Percentiles rank a stretch among this genome's conserved stretches.
Evolutionary conservation across 1,284 basidiomycete species (phyloP).

Genomic region (Ustilago sp.): DNA sequence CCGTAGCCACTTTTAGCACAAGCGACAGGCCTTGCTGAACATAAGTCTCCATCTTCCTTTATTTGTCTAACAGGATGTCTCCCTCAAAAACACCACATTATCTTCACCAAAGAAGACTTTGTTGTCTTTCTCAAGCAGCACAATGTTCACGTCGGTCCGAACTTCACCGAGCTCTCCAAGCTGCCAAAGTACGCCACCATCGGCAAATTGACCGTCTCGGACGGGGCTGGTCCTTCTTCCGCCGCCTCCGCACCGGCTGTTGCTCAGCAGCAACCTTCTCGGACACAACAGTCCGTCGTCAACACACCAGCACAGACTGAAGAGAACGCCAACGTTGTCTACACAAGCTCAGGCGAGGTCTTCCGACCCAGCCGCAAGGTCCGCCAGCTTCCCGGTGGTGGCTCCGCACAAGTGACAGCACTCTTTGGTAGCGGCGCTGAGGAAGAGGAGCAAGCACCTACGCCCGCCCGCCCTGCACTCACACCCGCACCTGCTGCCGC

Average conservation of each 20-base stretch:
- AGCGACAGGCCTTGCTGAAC: neutral
- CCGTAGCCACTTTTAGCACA: neutral
- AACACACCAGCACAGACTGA: constrained; percentile 5
- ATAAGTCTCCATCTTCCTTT: neutral
- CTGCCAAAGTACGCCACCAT: constrained; percentile 61
- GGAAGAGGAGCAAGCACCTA: constrained; percentile 29
- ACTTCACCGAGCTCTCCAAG: constrained; percentile 57
- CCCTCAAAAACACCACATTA: constrained; percentile 52
- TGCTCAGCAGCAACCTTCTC: constrained; percentile 11
- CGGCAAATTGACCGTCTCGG: constrained; percentile 46
- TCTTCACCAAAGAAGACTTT: constrained; percentile 62
- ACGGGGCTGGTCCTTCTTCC: constrained; percentile 28
- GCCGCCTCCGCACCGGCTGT: constrained; percentile 11
- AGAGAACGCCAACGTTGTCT: constrained; percentile 39
- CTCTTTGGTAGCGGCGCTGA: constrained; percentile 57
- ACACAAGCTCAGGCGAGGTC: constrained; percentile 57
- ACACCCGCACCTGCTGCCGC: constrained; percentile 16
- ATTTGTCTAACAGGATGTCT: constrained; percentile 34
- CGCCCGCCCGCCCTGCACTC: constrained; percentile 9
- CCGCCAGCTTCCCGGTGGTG: constrained; percentile 58
- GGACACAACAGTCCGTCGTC: constrained; percentile 12
- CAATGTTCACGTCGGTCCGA: constrained; percentile 57
- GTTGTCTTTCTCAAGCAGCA: constrained; percentile 63
- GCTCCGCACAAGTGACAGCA: constrained; percentile 53
- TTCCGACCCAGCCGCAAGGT: constrained; percentile 63